Evolutionary conservation across 225 moss, liverwort and hornwort species (phyloP).

Genomic region (Marchantia polymorpha): DNA sequence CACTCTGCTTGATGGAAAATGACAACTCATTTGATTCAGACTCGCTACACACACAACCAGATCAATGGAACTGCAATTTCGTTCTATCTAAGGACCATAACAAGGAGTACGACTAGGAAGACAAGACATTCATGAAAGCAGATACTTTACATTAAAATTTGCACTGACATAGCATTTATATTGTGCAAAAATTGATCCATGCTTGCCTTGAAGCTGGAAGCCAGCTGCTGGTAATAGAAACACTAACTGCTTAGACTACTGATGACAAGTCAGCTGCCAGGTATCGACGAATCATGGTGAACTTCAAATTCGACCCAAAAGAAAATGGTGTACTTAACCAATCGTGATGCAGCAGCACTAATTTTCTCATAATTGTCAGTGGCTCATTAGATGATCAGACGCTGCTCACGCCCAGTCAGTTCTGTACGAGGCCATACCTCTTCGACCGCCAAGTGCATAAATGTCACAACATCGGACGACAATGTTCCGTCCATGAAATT

Average conservation of each 20-base stretch:
- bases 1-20: neutral
- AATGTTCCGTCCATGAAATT: slow-evolving; percentile 1
- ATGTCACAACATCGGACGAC: slow-evolving; percentile 1
- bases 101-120: neutral
- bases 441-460: slow-evolving; percentile 18
- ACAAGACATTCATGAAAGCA: neutral
- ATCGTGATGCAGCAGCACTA: neutral
- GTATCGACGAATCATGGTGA: neutral
- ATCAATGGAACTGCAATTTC: neutral
- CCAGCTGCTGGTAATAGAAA: neutral
- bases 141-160: too few relatives aligned
- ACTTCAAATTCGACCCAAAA: neutral
- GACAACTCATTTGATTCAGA: neutral
- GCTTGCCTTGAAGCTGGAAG: too few relatives aligned
- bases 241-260: neutral
- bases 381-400: too few relatives aligned
- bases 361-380: neutral
- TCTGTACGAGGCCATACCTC: neutral
- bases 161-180: too few relatives aligned
- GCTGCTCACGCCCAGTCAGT: neutral
- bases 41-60: too few relatives aligned
- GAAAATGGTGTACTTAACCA: neutral
- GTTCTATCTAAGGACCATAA: neutral
- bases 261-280: neutral
- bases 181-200: too few relatives aligned